Evolutionary conservation across 2,329 filamentous ascomycete species (phyloP).

Genomic region (Venturia nashicola): DNA sequence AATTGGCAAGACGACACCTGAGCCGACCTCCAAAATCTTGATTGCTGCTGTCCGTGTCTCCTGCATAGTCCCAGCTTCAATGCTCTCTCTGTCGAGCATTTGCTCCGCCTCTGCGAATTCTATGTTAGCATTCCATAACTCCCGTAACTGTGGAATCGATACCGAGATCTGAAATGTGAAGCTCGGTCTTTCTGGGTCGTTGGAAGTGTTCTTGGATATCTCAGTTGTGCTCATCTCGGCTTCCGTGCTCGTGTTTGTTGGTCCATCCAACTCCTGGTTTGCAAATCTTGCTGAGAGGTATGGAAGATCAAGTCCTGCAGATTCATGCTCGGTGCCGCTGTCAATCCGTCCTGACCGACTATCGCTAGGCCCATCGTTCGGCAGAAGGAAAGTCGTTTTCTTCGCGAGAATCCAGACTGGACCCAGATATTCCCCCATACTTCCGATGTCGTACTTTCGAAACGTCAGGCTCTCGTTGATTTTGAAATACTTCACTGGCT

Average conservation of each 20-base stretch:
- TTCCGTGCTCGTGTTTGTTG: neutral
- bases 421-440: neutral
- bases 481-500: neutral
- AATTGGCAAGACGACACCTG: neutral
- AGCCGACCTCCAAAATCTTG: neutral
- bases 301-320: neutral
- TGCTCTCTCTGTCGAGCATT: no score
- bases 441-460: neutral
- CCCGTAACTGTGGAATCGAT: neutral
- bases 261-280: neutral
- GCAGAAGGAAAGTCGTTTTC: neutral
- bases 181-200: neutral
- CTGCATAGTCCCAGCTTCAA: neutral
- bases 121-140: neutral
- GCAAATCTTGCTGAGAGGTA: neutral
- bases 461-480: neutral
- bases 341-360: neutral
- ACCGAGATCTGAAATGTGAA: neutral
- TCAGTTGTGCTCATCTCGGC: neutral
- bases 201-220: neutral
- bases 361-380: neutral
- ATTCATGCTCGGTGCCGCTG: neutral
- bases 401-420: neutral
- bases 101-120: neutral
- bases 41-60: neutral